Evolutionary conservation across 1,284 basidiomycete genomes (phyloP).

Genomic region (Xerocomus amazonicus): DNA sequence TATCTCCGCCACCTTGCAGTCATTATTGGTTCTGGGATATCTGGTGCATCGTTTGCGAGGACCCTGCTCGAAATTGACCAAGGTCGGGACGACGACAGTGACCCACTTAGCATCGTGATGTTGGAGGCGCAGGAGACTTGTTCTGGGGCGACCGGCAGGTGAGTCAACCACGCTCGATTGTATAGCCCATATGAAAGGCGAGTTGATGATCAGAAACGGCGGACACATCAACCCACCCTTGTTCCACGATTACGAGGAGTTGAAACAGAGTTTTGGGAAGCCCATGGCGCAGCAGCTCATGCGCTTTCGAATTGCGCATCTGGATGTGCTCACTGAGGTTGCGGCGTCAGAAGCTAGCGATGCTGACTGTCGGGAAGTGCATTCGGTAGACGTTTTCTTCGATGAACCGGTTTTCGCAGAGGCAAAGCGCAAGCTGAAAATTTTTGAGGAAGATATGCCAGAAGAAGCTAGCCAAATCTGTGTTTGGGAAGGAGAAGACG

Average conservation of each 20-base stretch:
- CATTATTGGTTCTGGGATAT: conserved; percentile 51
- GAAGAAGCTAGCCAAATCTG: conserved; percentile 37
- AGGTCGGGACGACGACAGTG: conserved; percentile 9
- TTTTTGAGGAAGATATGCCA: conserved; percentile 45
- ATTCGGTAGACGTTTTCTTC: conserved; percentile 49
- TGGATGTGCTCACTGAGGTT: conserved; percentile 47
- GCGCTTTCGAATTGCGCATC: conserved; percentile 57
- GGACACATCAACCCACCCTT: conserved; percentile 64
- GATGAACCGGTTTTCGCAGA: conserved; percentile 36
- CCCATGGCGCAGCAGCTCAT: conserved; percentile 52
- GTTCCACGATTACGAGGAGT: conserved; percentile 55
- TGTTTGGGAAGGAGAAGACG: conserved; percentile 36
- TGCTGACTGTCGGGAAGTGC: conserved; percentile 47
- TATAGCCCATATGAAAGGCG: not conserved
- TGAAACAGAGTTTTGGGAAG: conserved; percentile 47
- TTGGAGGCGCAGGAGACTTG: conserved; percentile 50
- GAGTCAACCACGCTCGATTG: conserved; percentile 9
- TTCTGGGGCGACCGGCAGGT: conserved; percentile 51
- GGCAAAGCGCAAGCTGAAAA: conserved; percentile 39
- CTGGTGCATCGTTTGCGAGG: conserved; percentile 43
- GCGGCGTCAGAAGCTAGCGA: conserved; percentile 41
- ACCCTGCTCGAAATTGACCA: conserved; percentile 35
- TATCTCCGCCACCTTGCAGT: conserved; percentile 21
- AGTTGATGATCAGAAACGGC: conserved; percentile 50
- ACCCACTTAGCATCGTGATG: conserved; percentile 39